These are phyloP conservation scores for Alternaria rosae DNA, from an alignment of 2,329 filamentous ascomycete species.

Conservation along the genomic window DNA sequence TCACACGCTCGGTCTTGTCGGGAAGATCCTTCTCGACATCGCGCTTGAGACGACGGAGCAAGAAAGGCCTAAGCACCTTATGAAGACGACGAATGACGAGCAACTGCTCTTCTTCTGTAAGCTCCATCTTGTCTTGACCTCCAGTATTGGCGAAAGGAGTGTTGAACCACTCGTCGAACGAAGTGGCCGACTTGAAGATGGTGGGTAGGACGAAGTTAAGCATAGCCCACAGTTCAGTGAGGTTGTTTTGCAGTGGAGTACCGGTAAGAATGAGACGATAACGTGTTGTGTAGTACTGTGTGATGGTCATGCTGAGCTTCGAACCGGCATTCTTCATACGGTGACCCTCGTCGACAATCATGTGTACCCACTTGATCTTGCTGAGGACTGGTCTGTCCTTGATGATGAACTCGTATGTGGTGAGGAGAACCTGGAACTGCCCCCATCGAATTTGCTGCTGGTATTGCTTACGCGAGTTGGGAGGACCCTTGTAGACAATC, in stretches of 20 bases:
- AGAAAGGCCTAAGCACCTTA: conserved; percentile 95
- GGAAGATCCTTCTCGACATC: conserved; percentile 99
- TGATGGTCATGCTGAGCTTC: conserved; percentile 93
- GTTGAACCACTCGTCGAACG: conserved; percentile 99
- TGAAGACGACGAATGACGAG: conserved; percentile 97
- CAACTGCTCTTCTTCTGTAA: conserved; percentile 99
- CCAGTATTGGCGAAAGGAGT: conserved; percentile 98
- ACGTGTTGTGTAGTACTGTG: conserved; percentile 91
- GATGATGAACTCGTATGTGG: conserved; percentile 99
- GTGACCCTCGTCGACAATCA: conserved; percentile 99
- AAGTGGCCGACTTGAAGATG: conserved; percentile 99
- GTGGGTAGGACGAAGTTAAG: conserved; percentile 98
- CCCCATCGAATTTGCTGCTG: conserved; percentile 94
- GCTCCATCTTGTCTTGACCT: conserved; percentile 97
- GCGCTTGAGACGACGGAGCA: conserved; percentile 98
- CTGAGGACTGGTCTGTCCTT: conserved; percentile 94
- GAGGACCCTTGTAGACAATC: conserved; percentile 97
- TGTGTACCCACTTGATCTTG: conserved; percentile 99
- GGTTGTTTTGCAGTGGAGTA: conserved; percentile 96
- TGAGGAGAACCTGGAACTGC: conserved; percentile 93
- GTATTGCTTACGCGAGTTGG: conserved; percentile 83
- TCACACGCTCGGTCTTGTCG: conserved; percentile 98
- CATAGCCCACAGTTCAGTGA: conserved; percentile 95
- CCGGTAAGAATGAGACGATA: conserved; percentile 97
- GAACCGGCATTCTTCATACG: conserved; percentile 99